phyloP scores from a whole-genome alignment of 352 stramenopile species.

The Phytophthora quininea region DNA sequence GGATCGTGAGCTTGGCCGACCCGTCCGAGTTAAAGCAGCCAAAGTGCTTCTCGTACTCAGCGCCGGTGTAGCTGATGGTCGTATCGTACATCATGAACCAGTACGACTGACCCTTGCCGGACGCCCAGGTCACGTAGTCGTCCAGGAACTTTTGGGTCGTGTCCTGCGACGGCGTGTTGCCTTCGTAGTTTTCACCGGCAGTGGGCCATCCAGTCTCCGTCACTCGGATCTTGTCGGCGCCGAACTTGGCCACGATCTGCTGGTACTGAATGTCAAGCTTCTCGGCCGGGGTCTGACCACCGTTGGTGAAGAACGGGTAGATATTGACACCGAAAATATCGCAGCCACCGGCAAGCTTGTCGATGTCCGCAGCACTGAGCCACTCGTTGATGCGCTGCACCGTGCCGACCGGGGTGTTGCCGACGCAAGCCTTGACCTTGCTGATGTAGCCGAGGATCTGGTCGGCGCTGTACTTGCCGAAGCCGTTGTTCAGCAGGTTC shows the following conservation, averaged over 20 bases:
- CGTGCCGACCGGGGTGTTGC: slow-evolving; percentile 48
- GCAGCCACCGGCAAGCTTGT: slow-evolving; percentile 25
- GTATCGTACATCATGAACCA: slow-evolving; percentile 77
- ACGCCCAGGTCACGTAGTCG: slow-evolving; percentile 51
- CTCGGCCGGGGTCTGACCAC: slow-evolving; percentile 31
- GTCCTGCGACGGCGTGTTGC: slow-evolving; percentile 50
- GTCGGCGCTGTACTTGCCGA: slow-evolving; percentile 41
- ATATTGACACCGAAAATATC: slow-evolving; percentile 51
- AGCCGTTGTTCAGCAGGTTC: slow-evolving; percentile 60
- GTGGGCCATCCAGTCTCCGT: slow-evolving; percentile 68
- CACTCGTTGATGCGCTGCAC: slow-evolving; percentile 80
- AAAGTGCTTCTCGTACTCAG: slow-evolving; percentile 68
- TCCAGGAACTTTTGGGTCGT: slow-evolving; percentile 50
- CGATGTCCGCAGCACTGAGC: slow-evolving; percentile 31
- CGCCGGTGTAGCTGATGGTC: slow-evolving; percentile 45
- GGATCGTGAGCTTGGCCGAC: slow-evolving; percentile 46
- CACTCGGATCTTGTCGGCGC: slow-evolving; percentile 39
- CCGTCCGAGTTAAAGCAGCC: slow-evolving; percentile 45
- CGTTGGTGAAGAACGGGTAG: slow-evolving; percentile 63
- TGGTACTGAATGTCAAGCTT: slow-evolving; percentile 62
- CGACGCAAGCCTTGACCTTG: slow-evolving; percentile 60
- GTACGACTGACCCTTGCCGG: slow-evolving; percentile 36
- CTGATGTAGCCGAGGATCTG: slow-evolving; percentile 58
- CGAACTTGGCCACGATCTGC: slow-evolving; percentile 47
- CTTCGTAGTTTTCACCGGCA: slow-evolving; percentile 23